A percentile compares a stretch with the other conserved stretches of the same genome.
Conservation (phyloP, 78 protist genomes). For the Protostelium mycophagum region DNA sequence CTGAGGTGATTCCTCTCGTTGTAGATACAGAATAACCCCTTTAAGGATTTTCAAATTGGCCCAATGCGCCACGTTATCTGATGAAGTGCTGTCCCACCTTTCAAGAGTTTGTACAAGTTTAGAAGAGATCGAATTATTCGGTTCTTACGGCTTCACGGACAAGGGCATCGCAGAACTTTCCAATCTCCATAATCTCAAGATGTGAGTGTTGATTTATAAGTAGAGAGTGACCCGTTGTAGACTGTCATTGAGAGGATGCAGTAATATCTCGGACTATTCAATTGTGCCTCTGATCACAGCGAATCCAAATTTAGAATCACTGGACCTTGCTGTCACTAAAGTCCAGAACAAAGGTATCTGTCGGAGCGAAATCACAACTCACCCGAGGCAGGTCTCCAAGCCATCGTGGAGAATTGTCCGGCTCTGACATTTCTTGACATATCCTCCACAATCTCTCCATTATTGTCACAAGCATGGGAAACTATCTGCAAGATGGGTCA, state of each 20-base stretch:
- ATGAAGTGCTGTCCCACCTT: background rate
- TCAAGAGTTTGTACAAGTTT: background rate
- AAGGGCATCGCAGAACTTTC: background rate
- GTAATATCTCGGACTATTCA: background rate
- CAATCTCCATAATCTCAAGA: background rate
- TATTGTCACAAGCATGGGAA: background rate
- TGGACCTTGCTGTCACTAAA: background rate
- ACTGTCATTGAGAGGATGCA: background rate
- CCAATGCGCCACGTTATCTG: background rate
- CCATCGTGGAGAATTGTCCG: slow-evolving; percentile 1
- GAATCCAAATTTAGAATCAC: background rate
- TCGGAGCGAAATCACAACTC: too few species aligned
- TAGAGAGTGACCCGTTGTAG: background rate
- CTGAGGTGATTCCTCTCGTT: background rate
- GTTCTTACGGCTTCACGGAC: background rate
- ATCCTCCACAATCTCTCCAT: background rate
- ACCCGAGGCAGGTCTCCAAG: background rate
- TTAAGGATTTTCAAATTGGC: background rate
- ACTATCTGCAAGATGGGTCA: background rate
- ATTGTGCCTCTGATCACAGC: background rate
- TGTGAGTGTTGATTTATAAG: background rate
- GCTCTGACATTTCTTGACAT: background rate
- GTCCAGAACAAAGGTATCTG: background rate
- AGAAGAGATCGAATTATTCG: background rate
- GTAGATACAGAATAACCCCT: background rate